Conservation (phyloP, 129 eudicot species). For the Escallonia herrerae region DNA sequence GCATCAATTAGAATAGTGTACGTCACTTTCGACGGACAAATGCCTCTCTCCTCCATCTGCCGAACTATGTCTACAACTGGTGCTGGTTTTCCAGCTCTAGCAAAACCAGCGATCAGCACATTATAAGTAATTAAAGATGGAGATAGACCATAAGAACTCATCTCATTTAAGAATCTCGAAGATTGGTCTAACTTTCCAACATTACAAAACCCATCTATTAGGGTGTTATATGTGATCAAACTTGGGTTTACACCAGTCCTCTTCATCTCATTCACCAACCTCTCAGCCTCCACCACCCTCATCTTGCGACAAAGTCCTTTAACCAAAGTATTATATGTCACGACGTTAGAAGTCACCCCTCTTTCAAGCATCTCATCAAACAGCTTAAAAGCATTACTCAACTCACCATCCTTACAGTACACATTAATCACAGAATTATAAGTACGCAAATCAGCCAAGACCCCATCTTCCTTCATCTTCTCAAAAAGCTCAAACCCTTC, state of each 20-base stretch:
- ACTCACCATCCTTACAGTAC: constrained; percentile 28
- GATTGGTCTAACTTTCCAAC: constrained; percentile 33
- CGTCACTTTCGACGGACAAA: constrained; percentile 35
- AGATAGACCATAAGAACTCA: constrained; percentile 29
- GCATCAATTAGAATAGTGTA: constrained; percentile 48
- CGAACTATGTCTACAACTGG: constrained; percentile 24
- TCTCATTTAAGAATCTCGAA: constrained; percentile 23
- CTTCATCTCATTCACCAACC: constrained; percentile 33
- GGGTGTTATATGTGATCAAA: constrained; percentile 35
- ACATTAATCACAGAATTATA: constrained; percentile 29
- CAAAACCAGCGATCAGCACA: constrained; percentile 33
- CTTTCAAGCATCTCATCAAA: constrained; percentile 42
- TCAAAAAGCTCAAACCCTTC: constrained; percentile 48
- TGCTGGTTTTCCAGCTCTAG: constrained; percentile 28
- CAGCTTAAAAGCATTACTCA: constrained; percentile 23
- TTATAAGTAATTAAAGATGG: constrained; percentile 44
- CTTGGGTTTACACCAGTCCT: constrained; percentile 32
- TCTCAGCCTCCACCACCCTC: constrained; percentile 29
- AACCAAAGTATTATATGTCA: constrained; percentile 40
- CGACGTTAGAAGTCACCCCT: constrained; percentile 41
- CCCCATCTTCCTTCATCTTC: constrained; percentile 42
- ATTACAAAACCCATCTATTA: constrained; percentile 40
- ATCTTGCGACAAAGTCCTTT: constrained; percentile 27
- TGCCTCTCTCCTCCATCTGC: constrained; percentile 56
- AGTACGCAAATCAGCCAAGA: constrained; percentile 37